Evolutionary conservation across 2,329 filamentous ascomycete species (phyloP), one percentile per base, ranked within the genome.

Genomic region (Fusarium falciforme): DNA sequence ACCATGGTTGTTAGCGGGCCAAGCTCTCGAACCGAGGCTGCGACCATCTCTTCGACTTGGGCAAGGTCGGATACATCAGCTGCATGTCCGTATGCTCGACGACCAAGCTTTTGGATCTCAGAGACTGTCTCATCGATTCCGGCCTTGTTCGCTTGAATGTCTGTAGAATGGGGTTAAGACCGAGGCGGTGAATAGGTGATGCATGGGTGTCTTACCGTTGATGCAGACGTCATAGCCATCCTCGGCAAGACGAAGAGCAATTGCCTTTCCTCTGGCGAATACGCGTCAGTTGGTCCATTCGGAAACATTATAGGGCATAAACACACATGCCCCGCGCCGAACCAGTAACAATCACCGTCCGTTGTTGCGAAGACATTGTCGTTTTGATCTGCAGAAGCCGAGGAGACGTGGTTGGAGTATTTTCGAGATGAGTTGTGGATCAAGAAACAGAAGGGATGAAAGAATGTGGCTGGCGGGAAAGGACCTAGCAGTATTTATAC

Each of bases 211-310:
- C 44, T 33, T 68, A 73, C 70, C 70, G 3, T 73, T 73, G 72
- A 93, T 83, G 76, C 89, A 91, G 59, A 93, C 84, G 73, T 90
- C 85, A 81, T 93, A 93, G 63, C 91, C 91, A 70, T 93, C 91
- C 25, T 85, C 82, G 7, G 91, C 91, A 17, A 93, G 85, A 4
- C 91, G 89, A 9, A 91, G 82, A 20, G 90, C 91, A 62, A 92
- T 91, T 22, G 89, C 86, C 75, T 88, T 89, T 55, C 90, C 90
- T 72, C 90, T 91, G 22, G 14, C 3, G 5, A 17, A 25, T 10
- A 2, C 9, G 29, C 9, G 7, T 69, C n/a, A 65, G 38, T 33
- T 11, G 12, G 10, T 1, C 16, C 12, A 8, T 86, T 86, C 17
- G 92, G 92, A 0, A 92, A 42, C 85, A 78, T 1, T 1, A 17